Evolutionary conservation across 1,139 yeast species (phyloP).

Genomic region (Zygotorulaspora mrakii): DNA sequence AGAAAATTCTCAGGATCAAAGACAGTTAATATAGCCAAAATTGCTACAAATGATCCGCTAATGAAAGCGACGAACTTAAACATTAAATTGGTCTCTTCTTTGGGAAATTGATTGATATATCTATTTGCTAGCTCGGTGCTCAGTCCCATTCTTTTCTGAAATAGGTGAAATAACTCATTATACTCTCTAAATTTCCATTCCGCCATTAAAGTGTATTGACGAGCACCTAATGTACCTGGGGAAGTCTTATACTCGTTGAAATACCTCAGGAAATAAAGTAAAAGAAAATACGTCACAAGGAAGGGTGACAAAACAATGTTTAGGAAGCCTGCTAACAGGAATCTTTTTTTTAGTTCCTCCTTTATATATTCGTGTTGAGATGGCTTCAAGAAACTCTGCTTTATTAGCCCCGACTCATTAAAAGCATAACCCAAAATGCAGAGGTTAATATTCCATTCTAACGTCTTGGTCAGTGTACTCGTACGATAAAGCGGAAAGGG

Average conservation of each 20-base stretch:
- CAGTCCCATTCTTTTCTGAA: conserved; percentile 69
- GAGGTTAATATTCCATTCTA: conserved; percentile 90
- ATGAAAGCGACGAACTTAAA: conserved; percentile 69
- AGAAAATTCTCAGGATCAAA: conserved; percentile 88
- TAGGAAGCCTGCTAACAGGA: conserved; percentile 81
- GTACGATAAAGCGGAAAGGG: conserved; percentile 43
- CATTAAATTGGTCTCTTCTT: conserved; percentile 65
- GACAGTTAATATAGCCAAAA: conserved; percentile 77
- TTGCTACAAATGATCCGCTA: conserved; percentile 85
- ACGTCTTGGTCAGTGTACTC: conserved; percentile 69
- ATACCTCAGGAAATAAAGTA: conserved; percentile 81
- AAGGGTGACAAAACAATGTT: conserved; percentile 83
- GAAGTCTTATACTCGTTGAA: conserved; percentile 89
- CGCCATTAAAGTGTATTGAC: conserved; percentile 91
- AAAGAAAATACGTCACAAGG: conserved; percentile 72
- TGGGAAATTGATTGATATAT: conserved; percentile 89
- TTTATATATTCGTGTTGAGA: conserved; percentile 64
- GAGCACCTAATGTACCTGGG: conserved; percentile 77
- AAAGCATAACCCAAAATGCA: conserved; percentile 86
- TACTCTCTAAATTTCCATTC: conserved; percentile 94
- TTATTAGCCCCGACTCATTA: conserved; percentile 79
- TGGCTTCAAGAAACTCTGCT: conserved; percentile 67
- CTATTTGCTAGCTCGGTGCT: conserved; percentile 77
- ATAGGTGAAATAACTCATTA: conserved; percentile 87
- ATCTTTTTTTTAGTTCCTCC: conserved; percentile 69